These are phyloP conservation scores for Melanopsichium pennsylvanicum DNA, from an alignment of 1,284 basidiomycete genomes.

Conservation along the genomic window DNA sequence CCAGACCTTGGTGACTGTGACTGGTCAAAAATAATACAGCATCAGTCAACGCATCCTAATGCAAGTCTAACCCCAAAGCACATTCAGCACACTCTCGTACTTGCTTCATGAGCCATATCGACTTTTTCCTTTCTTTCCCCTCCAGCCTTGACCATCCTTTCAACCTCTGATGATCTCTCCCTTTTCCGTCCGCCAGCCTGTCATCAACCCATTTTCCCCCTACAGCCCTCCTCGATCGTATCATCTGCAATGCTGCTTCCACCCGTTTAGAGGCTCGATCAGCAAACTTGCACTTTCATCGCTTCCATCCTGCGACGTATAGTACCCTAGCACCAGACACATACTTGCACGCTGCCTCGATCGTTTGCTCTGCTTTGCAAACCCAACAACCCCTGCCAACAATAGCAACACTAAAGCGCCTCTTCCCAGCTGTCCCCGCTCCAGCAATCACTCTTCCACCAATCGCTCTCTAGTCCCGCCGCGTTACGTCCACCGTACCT, in stretches of 20 bases:
- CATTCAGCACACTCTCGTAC: not conserved
- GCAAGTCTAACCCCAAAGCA: conserved; percentile 3
- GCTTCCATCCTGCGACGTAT: too few relatives aligned
- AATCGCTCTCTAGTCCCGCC: too few relatives aligned
- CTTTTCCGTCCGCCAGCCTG: conserved; percentile 14
- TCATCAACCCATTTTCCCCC: not conserved
- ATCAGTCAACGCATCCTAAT: conserved; percentile 1
- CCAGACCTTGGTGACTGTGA: conserved; percentile 1
- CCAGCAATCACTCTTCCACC: not conserved
- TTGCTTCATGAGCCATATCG: conserved; percentile 33
- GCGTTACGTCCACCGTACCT: too few relatives aligned
- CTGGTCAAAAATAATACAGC: not conserved
- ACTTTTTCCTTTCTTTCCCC: conserved; percentile 5
- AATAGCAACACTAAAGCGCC: too few relatives aligned
- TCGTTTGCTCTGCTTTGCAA: too few relatives aligned
- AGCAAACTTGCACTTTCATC: too few relatives aligned
- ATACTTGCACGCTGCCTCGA: too few relatives aligned
- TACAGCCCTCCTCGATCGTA: conserved; percentile 4
- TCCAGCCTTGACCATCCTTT: not conserved
- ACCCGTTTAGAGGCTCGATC: not conserved
- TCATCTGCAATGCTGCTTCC: conserved; percentile 6
- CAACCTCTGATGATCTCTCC: not conserved
- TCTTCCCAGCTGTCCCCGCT: too few relatives aligned
- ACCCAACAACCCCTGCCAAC: too few relatives aligned
- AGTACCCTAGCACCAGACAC: too few relatives aligned